Conservation (phyloP, 75 land plant genomes). For the Ceratopteris richardii region DNA sequence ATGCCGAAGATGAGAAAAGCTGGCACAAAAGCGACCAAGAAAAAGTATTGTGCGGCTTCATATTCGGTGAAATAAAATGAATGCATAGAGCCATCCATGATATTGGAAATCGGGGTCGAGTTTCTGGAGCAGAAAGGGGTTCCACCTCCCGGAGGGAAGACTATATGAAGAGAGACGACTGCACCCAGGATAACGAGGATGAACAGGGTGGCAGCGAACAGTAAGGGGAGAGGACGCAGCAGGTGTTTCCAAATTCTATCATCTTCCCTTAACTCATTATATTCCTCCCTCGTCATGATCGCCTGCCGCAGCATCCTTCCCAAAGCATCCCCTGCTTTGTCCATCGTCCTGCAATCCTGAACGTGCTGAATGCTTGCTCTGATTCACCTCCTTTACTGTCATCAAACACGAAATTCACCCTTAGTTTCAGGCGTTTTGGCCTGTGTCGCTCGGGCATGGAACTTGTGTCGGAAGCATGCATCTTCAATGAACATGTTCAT, state of each 20-base stretch:
- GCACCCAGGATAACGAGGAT: slow-evolving; percentile 32
- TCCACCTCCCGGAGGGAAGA: slow-evolving; percentile 38
- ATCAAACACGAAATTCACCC: too few species aligned
- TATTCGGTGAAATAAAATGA: slow-evolving; percentile 69
- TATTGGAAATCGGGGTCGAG: slow-evolving; percentile 10
- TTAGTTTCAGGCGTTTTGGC: too few species aligned
- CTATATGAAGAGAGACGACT: slow-evolving; percentile 40
- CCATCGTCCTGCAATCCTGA: too few species aligned
- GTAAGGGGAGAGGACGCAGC: slow-evolving; percentile 35
- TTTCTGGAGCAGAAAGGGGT: slow-evolving; percentile 56
- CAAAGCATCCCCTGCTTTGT: slow-evolving; percentile 35
- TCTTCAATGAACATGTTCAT: too few species aligned
- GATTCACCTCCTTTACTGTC: too few species aligned
- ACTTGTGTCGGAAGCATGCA: too few species aligned
- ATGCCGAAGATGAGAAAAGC: slow-evolving; percentile 43
- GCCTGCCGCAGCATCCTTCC: slow-evolving; percentile 84
- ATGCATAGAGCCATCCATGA: slow-evolving; percentile 23
- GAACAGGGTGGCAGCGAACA: slow-evolving; percentile 15
- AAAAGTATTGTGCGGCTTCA: slow-evolving; percentile 69
- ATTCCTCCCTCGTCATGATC: slow-evolving; percentile 92
- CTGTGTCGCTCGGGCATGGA: too few species aligned
- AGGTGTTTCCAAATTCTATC: slow-evolving; percentile 54
- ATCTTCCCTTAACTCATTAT: slow-evolving; percentile 65
- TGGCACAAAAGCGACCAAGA: slow-evolving; percentile 73
- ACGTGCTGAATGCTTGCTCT: too few species aligned